Evolutionary conservation across 2,329 filamentous ascomycete species (phyloP).

Genomic region (Thermomyces lanuginosus): DNA sequence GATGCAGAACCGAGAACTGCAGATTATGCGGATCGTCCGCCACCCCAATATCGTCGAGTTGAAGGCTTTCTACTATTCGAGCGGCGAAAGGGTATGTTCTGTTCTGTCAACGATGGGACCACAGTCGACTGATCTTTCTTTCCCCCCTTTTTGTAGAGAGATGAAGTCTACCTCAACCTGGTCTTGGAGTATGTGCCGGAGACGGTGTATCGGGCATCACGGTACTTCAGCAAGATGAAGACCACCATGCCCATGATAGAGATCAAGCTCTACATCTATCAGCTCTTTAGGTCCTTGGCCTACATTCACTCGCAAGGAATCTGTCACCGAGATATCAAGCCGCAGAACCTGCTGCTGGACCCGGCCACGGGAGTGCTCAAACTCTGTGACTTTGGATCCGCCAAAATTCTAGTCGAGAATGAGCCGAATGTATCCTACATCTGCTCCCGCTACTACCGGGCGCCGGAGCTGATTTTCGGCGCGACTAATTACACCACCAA

Average conservation of each 20-base stretch:
- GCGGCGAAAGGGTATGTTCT: constrained; percentile 74
- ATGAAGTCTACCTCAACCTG: constrained; percentile 96
- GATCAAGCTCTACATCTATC: constrained; percentile 98
- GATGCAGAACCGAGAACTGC: constrained; percentile 81
- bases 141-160: constrained; percentile 45
- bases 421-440: constrained; percentile 99
- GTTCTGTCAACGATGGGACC: constrained; percentile 1
- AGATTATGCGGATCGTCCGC: constrained; percentile 98
- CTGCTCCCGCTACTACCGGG: constrained; percentile 96
- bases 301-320: constrained; percentile 99
- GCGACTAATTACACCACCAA: constrained; percentile 99
- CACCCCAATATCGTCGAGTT: constrained; percentile 98
- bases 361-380: constrained; percentile 83
- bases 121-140: constrained; percentile 1
- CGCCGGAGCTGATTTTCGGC: constrained; percentile 93
- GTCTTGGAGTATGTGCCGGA: constrained; percentile 97
- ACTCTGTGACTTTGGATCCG: constrained; percentile 96
- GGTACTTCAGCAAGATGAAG: constrained; percentile 99
- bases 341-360: constrained; percentile 89
- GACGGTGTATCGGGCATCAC: constrained; percentile 92
- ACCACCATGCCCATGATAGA: constrained; percentile 98
- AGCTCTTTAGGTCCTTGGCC: constrained; percentile 92
- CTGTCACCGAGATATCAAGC: constrained; percentile 98
- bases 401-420: constrained; percentile 96
- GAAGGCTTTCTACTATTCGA: constrained; percentile 99